Evolutionary conservation across 2,329 filamentous ascomycete species (phyloP).

Genomic region (Exophiala mesophila): DNA sequence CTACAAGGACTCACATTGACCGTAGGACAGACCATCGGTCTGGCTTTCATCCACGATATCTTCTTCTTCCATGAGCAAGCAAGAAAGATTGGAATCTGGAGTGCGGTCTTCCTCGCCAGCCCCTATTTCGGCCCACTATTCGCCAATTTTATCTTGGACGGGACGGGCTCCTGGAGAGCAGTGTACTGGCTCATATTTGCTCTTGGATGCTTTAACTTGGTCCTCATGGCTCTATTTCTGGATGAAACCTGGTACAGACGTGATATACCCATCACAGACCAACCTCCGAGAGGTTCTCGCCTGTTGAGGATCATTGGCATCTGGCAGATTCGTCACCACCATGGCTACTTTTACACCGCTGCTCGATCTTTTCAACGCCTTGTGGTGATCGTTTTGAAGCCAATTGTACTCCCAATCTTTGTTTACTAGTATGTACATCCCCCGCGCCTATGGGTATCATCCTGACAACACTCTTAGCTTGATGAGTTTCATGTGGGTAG

Average conservation of each 20-base stretch:
- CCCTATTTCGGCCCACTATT: slow-evolving; percentile 25
- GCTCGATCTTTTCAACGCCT: slow-evolving; percentile 27
- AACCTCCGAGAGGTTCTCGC: slow-evolving; percentile 20
- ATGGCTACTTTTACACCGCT: slow-evolving; percentile 30
- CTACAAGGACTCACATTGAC: slow-evolving; percentile 41
- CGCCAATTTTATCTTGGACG: slow-evolving; percentile 33
- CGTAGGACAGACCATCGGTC: slow-evolving; percentile 35
- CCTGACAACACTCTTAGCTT: slow-evolving; percentile 14
- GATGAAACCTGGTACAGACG: slow-evolving; percentile 38
- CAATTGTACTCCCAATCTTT: slow-evolving; percentile 31
- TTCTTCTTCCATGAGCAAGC: slow-evolving; percentile 39
- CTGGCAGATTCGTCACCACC: slow-evolving; percentile 13
- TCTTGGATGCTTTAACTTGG: slow-evolving; percentile 23
- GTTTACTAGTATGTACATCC: slow-evolving; percentile 31
- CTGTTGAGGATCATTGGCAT: slow-evolving; percentile 27
- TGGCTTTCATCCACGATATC: slow-evolving; percentile 41
- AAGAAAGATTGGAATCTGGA: slow-evolving; percentile 37
- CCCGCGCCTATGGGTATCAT: neutral
- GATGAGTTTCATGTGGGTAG: slow-evolving; percentile 37
- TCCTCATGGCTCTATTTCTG: slow-evolving; percentile 9
- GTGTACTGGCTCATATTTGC: slow-evolving; percentile 33
- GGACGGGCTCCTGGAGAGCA: slow-evolving; percentile 31
- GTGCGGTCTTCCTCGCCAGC: slow-evolving; percentile 30
- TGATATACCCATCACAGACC: slow-evolving; percentile 6
- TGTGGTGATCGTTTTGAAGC: slow-evolving; percentile 34